A percentile compares a stretch with the other conserved stretches of the same genome.
phyloP scores from a whole-genome alignment of 495 filamentous ascomycete genomes.

The Geoglossum glabrum region DNA sequence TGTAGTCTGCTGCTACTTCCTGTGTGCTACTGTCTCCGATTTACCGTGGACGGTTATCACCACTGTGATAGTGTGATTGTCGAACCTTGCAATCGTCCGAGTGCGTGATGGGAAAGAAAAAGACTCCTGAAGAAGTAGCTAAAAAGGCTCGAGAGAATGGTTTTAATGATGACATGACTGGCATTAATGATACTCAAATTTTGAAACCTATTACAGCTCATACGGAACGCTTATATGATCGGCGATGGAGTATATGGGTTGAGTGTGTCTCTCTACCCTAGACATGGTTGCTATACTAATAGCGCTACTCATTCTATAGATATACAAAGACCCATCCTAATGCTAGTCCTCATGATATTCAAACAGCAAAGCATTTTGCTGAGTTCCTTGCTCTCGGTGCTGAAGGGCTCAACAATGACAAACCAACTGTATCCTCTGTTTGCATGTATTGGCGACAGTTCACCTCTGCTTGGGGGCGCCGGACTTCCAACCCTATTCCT shows the following conservation, averaged over 20 bases:
- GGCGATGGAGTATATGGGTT: neutral
- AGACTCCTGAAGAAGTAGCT: neutral
- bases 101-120: neutral
- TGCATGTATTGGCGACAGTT: constrained; percentile 3
- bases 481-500: neutral
- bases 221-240: neutral
- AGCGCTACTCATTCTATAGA: constrained; percentile 1
- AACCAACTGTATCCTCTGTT: neutral
- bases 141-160: neutral
- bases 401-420: neutral
- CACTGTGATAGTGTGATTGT: too few species aligned
- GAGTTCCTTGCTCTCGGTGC: neutral
- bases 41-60: too few species aligned
- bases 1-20: neutral
- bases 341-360: constrained; percentile 2
- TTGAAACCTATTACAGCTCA: neutral
- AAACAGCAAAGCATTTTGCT: constrained; percentile 4
- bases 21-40: neutral
- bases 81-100: neutral
- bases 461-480: neutral
- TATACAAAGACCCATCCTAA: constrained; percentile 1
- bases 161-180: neutral
- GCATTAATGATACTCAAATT: neutral
- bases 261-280: neutral
- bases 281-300: neutral